Percentiles rank a stretch among this genome's conserved stretches.
Evolutionary conservation across 2,329 filamentous ascomycete species (phyloP).

Genomic region (Fusarium miscanthi): DNA sequence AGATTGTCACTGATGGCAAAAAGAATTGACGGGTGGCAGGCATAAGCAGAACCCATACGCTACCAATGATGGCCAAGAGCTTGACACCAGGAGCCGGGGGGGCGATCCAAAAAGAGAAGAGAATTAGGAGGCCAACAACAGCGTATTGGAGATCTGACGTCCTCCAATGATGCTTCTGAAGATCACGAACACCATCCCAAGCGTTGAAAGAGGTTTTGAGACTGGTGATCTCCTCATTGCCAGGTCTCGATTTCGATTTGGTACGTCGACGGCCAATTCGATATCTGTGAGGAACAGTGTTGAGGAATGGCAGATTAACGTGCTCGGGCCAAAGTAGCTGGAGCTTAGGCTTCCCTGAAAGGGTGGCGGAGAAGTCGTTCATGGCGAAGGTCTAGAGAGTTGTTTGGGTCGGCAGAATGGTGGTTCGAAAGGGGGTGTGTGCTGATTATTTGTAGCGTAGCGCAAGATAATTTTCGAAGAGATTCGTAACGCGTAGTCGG

Average conservation of each 20-base stretch:
- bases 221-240: conserved; percentile 72
- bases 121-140: conserved; percentile 75
- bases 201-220: conserved; percentile 87
- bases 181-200: conserved; percentile 77
- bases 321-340: conserved; percentile 55
- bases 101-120: conserved; percentile 87
- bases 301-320: conserved; percentile 56
- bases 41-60: conserved; percentile 78
- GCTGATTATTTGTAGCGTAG: conserved; percentile 15
- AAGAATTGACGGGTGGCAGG: conserved; percentile 92
- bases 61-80: conserved; percentile 73
- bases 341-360: conserved; percentile 55
- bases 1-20: conserved; percentile 85
- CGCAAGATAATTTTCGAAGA: conserved; percentile 20
- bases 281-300: conserved; percentile 56
- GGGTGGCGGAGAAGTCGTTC: conserved; percentile 53
- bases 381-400: conserved; percentile 44
- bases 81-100: conserved; percentile 84
- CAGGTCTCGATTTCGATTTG: conserved; percentile 54
- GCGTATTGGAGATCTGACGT: conserved; percentile 88
- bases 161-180: conserved; percentile 83
- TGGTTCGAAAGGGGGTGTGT: conserved; percentile 5
- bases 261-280: conserved; percentile 53
- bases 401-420: conserved; percentile 20
- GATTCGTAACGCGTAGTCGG: conserved; percentile 34